phyloP scores from a whole-genome alignment of 192 early-diverging fungal species.

The Podila clonocystis region DNA sequence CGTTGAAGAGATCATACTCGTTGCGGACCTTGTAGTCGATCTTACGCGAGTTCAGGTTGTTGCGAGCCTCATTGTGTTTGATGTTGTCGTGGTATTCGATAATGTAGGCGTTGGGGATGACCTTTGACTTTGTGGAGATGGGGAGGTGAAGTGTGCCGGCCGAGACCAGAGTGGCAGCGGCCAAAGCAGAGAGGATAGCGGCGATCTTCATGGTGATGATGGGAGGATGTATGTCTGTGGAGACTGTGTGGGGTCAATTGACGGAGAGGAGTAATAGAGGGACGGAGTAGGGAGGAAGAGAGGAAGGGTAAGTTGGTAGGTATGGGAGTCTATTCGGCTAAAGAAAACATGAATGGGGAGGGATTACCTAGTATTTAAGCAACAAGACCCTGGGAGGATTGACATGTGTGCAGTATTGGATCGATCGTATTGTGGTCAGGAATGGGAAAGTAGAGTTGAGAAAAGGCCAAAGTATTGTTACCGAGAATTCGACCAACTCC shows the following conservation, averaged over 20 bases:
- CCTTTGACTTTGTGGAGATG: constrained; percentile 1
- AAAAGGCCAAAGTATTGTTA: too few species aligned
- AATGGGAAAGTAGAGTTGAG: too few species aligned
- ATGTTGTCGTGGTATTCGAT: constrained; percentile 33
- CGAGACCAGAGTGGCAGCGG: constrained; percentile 45
- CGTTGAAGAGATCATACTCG: constrained; percentile 59
- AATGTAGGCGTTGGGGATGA: constrained; percentile 27
- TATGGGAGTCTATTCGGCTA: constrained; percentile 4
- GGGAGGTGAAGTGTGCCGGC: constrained; percentile 41
- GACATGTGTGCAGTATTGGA: too few species aligned
- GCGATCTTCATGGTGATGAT: constrained; percentile 31
- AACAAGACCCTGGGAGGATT: too few species aligned
- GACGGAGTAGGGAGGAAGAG: neutral
- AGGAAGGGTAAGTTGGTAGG: neutral
- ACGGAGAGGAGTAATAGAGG: neutral
- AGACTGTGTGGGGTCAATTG: constrained; percentile 26
- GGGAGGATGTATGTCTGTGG: constrained; percentile 7
- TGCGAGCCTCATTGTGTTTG: constrained; percentile 14
- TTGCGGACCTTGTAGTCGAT: constrained; percentile 50
- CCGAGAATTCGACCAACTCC: too few species aligned
- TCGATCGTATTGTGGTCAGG: too few species aligned
- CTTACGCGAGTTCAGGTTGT: constrained; percentile 21
- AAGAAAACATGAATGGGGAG: too few species aligned
- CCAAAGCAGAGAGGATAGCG: constrained; percentile 36
- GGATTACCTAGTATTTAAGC: too few species aligned